Evolutionary conservation across 768 basidiomycete genomes (phyloP).

Genomic region (Leccinum subgranulosum): DNA sequence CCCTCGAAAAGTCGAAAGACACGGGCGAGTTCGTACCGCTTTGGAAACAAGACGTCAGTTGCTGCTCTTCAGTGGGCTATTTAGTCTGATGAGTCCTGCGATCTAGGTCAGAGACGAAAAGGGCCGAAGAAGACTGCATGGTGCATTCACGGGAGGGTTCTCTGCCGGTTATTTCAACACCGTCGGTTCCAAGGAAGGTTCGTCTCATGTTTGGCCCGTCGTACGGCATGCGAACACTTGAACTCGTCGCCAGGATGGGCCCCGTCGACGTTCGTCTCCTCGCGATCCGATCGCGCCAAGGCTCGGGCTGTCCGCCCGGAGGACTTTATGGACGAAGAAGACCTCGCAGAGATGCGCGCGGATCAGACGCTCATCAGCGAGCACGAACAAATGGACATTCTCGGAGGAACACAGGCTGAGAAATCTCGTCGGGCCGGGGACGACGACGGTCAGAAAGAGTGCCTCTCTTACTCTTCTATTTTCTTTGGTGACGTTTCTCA

Average conservation of each 20-base stretch:
- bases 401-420: slow-evolving; percentile 55
- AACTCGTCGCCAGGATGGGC: slow-evolving; percentile 71
- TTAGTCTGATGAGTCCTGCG: slow-evolving; percentile 12
- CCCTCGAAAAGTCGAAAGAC: slow-evolving; percentile 92
- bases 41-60: slow-evolving; percentile 92
- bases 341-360: slow-evolving; percentile 78
- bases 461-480: background rate
- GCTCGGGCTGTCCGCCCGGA: slow-evolving; percentile 61
- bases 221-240: background rate
- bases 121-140: slow-evolving; percentile 89
- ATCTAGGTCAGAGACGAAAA: slow-evolving; percentile 87
- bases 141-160: slow-evolving; percentile 98
- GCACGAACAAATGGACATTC: slow-evolving; percentile 71
- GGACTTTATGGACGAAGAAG: slow-evolving; percentile 99
- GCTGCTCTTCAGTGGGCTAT: slow-evolving; percentile 16
- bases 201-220: slow-evolving; percentile 1
- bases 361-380: slow-evolving; percentile 73
- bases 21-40: slow-evolving; percentile 92
- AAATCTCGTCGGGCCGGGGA: slow-evolving; percentile 28
- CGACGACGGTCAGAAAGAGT: slow-evolving; percentile 43
- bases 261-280: slow-evolving; percentile 90
- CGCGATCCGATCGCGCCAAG: slow-evolving; percentile 71
- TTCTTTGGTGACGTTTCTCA: background rate
- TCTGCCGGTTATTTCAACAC: slow-evolving; percentile 97
- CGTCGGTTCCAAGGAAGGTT: slow-evolving; percentile 95